phyloP scores from a whole-genome alignment of 805 yeast genomes.

The Candida manassasensis region DNA sequence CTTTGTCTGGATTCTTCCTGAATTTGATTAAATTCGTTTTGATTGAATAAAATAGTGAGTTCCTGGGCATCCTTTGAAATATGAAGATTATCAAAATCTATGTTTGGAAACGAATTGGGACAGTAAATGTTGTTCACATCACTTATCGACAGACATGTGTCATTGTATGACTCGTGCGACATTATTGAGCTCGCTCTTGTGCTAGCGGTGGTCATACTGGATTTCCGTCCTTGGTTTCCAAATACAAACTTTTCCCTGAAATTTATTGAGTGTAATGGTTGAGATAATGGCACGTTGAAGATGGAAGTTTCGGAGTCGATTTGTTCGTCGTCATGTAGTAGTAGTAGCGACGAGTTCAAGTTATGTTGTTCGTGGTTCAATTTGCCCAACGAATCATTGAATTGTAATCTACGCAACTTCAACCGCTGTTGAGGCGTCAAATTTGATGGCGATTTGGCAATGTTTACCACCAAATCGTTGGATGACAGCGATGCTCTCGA shows the following conservation, averaged over 20 bases:
- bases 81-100: conserved; percentile 11
- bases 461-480: conserved; percentile 11
- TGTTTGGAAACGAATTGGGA: not conserved
- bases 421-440: conserved; percentile 30
- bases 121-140: not conserved
- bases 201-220: conserved; percentile 27
- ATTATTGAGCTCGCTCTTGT: conserved; percentile 44
- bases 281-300: conserved; percentile 63
- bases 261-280: conserved; percentile 40
- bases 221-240: conserved; percentile 16
- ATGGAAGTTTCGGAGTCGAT: conserved; percentile 20
- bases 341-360: conserved; percentile 20
- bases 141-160: conserved; percentile 8
- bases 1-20: conserved; percentile 22
- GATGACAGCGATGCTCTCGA: not conserved
- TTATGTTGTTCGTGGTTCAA: conserved; percentile 12
- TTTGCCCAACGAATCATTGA: conserved; percentile 20
- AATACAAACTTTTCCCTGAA: conserved; percentile 29
- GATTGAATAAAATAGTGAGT: conserved; percentile 24
- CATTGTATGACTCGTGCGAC: conserved; percentile 25
- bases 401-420: conserved; percentile 19
- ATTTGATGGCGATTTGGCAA: conserved; percentile 21
- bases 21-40: conserved; percentile 20
- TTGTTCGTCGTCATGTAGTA: conserved; percentile 20
- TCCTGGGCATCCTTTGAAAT: conserved; percentile 32